Evolutionary conservation across 1,284 basidiomycete genomes (phyloP).

Genomic region (Ceratobasidium sp.): DNA sequence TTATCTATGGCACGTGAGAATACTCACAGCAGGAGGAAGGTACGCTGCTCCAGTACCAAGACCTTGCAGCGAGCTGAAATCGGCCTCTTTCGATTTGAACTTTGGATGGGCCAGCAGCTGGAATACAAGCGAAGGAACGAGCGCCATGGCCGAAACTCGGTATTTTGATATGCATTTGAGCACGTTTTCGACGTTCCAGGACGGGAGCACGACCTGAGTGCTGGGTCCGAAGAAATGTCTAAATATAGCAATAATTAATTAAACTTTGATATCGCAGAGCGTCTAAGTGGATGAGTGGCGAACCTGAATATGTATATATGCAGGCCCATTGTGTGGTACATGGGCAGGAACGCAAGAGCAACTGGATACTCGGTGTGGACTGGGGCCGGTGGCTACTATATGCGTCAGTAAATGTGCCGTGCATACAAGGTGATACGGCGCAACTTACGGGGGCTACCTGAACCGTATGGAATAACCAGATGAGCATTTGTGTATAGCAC

Average conservation of each 20-base stretch:
- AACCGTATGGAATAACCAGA: conserved; percentile 43
- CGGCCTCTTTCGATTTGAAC: conserved; percentile 53
- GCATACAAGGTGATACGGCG: neutral
- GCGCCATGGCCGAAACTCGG: conserved; percentile 56
- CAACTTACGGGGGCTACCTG: conserved; percentile 2
- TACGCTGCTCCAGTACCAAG: conserved; percentile 69
- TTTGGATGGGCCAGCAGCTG: conserved; percentile 66
- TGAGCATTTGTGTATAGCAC: conserved; percentile 56
- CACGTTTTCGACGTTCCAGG: conserved; percentile 63
- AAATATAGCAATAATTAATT: neutral
- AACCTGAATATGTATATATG: conserved; percentile 59
- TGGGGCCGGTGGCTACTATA: conserved; percentile 51
- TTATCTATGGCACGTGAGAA: too few relatives aligned
- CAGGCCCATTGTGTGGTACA: conserved; percentile 73
- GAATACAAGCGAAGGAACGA: conserved; percentile 72
- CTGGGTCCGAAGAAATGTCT: conserved; percentile 54
- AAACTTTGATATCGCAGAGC: neutral
- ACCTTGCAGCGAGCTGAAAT: conserved; percentile 60
- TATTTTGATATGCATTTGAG: conserved; percentile 59
- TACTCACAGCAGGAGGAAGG: conserved; percentile 62
- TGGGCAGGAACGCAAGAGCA: conserved; percentile 65
- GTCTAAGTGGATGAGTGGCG: neutral
- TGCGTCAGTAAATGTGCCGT: neutral
- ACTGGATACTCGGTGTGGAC: conserved; percentile 57
- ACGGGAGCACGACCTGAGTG: conserved; percentile 63